Base-by-base conservation (phyloP, 2,329 filamentous ascomycete genomes). In the Trichoderma brevicompactum region DNA sequence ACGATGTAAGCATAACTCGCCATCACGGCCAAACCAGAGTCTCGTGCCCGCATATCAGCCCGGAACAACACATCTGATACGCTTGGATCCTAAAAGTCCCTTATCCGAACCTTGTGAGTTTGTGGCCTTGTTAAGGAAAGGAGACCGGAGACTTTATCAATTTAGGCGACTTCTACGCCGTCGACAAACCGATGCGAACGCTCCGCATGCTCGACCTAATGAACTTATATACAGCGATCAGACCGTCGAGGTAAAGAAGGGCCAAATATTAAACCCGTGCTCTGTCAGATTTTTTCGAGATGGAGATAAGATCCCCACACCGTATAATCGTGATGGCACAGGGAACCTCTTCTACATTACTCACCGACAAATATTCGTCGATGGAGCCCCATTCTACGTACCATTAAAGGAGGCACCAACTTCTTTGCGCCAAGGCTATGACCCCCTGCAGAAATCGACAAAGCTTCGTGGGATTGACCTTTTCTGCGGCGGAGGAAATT, bases 401-500 rank as follows among this genome's bases (percentile, higher is more conserved):
- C 79, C 81, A 0, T 72, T 86, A 0, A 55, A 71, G 1, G 40
- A 72, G 1, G 72, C 74, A 23, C 80, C 78, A 0, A 41, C 62
- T 5, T 72, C 70, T 5, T 68, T 89, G 2, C 80, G 77, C 0
- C 83, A 90, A 74, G 87, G 87, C 0, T 85, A 85, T 48, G 78
- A 88, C 68, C 83, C 85, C 0, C 55, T 64, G 0, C 69, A 67
- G 1, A 38, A 66, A 5, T 65, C 73, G 65, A 66, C 72, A 17
- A 81, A 80, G 65, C 79, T 91, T 8, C 79, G 78, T 5, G 89
- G 88, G 0, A 76, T 94, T 3, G 90, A 92, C 68, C 78, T 95
- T 0, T 96, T 92, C 71, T 92, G 89, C 69, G 92, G 92, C 0
- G 89, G 89, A 17, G 92, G 92, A 0, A 92, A 89, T 60, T 87